phyloP scores from a whole-genome alignment of 2,329 filamentous ascomycete species.

The Orbilia brochopaga region DNA sequence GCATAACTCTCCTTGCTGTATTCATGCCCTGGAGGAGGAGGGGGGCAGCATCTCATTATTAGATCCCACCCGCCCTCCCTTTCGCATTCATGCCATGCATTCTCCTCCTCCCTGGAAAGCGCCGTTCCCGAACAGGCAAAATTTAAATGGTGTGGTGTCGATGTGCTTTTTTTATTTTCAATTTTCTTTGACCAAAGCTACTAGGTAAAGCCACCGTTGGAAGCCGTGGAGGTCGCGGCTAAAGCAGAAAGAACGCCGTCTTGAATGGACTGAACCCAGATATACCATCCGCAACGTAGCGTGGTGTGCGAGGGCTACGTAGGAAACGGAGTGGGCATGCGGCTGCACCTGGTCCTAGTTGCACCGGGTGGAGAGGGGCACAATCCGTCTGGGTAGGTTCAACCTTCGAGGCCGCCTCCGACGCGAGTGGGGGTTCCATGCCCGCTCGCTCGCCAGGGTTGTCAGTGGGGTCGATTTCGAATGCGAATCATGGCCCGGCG shows the following conservation, averaged over 20 bases:
- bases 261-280: neutral
- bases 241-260: neutral
- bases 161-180: neutral
- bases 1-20: neutral
- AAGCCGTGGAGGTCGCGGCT: neutral
- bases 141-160: neutral
- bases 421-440: conserved; percentile 9
- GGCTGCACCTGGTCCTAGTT: conserved; percentile 9
- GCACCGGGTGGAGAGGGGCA: conserved; percentile 24
- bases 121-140: conserved; percentile 2
- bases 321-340: neutral
- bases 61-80: neutral
- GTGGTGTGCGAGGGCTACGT: neutral
- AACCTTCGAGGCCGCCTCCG: neutral
- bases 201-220: no score
- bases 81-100: neutral
- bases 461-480: conserved; percentile 15
- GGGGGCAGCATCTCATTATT: conserved; percentile 3
- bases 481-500: conserved; percentile 15
- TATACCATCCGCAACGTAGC: conserved; percentile 2
- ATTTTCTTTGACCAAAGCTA: neutral
- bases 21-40: conserved; percentile 13
- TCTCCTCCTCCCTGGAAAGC: neutral
- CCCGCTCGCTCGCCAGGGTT: neutral
- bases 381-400: conserved; percentile 22